Evolutionary conservation across 495 filamentous ascomycete species (phyloP), one percentile per base, ranked within the genome.

Genomic region (Aspergillus bertholletiae): DNA sequence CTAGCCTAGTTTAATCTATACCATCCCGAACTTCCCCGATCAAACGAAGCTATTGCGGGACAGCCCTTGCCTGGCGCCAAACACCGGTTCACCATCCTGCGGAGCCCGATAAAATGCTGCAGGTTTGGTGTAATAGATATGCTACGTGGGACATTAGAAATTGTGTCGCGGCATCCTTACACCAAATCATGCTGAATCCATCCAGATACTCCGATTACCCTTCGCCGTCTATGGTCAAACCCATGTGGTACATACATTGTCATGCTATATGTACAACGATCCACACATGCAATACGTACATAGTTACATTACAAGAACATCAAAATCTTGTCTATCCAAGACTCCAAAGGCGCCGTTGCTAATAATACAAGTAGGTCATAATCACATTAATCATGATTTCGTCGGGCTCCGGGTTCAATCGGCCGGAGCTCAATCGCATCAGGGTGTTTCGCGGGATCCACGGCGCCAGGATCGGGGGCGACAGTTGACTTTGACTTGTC

Each of bases 341-440:
- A 5, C 17, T 17, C 3, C 23, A 22, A 24, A 26, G 13, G 11
- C 37, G 37, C 46, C 20, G 35, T n/a, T 34, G 26, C 13, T 49
- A n/a, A 51, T 40, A 53, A 21, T 45, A 53, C 24, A 53, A 32
- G 34, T 24, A 7, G 20, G 5, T 3, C 46, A 39, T 13, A 45
- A 23, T 53, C 51, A 35, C 51, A 53, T 53, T 46, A 55, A 27
- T 55, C 53, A 43, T 55, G 5, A 49, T 40, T n/a, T 18, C 53
- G 17, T 12, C 5, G 20, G 15, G 23, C 9, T 13, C 7, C 28
- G 32, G 22, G 13, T 22, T 27, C 39, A 15, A 59, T 17, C 7
- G 44, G 23, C 17, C 21, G 56, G 15, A 59, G 46, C 46, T 59
- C 50, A 50, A 59, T 59, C n/a, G 27, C 51, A n/a, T 51, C 56